Conservation (phyloP, 805 yeast genomes). For the Yamadazyma scolyti region DNA sequence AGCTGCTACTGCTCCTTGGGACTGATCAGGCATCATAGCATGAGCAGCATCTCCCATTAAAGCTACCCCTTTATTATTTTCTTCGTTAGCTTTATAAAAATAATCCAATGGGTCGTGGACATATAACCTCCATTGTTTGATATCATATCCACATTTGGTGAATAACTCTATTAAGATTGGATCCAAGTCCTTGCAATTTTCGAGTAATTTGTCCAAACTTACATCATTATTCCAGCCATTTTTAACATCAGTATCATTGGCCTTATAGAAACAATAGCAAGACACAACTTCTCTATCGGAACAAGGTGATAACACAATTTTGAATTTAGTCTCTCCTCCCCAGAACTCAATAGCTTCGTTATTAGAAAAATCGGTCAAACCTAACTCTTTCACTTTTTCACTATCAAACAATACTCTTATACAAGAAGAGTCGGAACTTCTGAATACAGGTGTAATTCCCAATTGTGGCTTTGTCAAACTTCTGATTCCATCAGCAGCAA, state of each 20-base stretch:
- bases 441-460: constrained; percentile 10
- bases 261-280: constrained; percentile 12
- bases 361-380: constrained; percentile 13
- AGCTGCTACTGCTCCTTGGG: constrained; percentile 21
- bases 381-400: constrained; percentile 12
- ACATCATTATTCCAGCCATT: constrained; percentile 15
- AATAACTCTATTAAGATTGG: constrained; percentile 13
- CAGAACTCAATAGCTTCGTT: constrained; percentile 16
- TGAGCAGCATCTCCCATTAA: constrained; percentile 22
- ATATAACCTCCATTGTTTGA: constrained; percentile 13
- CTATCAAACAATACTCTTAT: constrained; percentile 13
- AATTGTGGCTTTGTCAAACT: constrained; percentile 13
- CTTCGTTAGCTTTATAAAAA: constrained; percentile 12
- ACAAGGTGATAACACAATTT: constrained; percentile 15
- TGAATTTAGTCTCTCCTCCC: constrained; percentile 11
- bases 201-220: constrained; percentile 10
- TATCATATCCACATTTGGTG: constrained; percentile 13
- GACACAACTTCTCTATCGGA: constrained; percentile 15
- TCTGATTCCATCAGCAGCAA: constrained; percentile 30
- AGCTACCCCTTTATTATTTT: constrained; percentile 13
- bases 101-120: constrained; percentile 16
- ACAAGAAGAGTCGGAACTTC: constrained; percentile 13
- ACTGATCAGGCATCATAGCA: constrained; percentile 19
- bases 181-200: constrained; percentile 10
- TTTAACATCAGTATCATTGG: constrained; percentile 13